phyloP scores from a whole-genome alignment of 345 rosid species.

The Arabidopsis suecica region DNA sequence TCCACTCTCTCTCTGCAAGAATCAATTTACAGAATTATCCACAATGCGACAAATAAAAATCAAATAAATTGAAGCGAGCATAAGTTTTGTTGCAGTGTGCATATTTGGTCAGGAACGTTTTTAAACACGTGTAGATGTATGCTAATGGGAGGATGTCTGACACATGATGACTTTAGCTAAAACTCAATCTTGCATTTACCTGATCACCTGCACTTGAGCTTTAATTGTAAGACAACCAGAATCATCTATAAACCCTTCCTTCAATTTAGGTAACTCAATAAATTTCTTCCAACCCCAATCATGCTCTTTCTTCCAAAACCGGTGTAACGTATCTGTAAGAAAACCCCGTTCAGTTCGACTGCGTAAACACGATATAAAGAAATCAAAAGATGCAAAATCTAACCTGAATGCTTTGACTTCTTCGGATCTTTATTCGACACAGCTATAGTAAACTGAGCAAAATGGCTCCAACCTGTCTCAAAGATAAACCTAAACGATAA shows the following conservation, averaged over 20 bases:
- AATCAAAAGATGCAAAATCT: constrained; percentile 36
- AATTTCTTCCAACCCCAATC: constrained; percentile 99
- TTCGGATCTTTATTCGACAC: constrained; percentile 86
- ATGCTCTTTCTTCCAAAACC: constrained; percentile 93
- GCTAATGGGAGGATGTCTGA: background rate
- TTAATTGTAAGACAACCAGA: constrained; percentile 81
- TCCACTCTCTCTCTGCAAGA: constrained; percentile 83
- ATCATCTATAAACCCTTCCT: constrained; percentile 87
- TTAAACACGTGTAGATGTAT: background rate
- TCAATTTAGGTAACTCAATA: constrained; percentile 83
- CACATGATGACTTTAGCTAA: constrained; percentile 26
- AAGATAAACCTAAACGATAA: constrained; percentile 17
- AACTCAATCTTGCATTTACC: constrained; percentile 53
- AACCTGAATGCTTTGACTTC: constrained; percentile 92
- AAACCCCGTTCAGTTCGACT: constrained; percentile 32
- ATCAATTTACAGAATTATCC: background rate
- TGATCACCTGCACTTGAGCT: constrained; percentile 97
- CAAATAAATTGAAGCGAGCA: background rate
- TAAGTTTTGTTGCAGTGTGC: constrained; percentile 1
- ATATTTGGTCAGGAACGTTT: too few relatives aligned
- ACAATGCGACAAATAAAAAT: background rate
- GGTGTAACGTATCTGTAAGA: constrained; percentile 82
- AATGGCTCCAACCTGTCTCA: constrained; percentile 92
- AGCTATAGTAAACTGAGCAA: constrained; percentile 95
- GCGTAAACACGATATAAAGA: background rate